Evolutionary conservation across 192 early-diverging fungal genomes (phyloP).

Genomic region (Podila verticillata): DNA sequence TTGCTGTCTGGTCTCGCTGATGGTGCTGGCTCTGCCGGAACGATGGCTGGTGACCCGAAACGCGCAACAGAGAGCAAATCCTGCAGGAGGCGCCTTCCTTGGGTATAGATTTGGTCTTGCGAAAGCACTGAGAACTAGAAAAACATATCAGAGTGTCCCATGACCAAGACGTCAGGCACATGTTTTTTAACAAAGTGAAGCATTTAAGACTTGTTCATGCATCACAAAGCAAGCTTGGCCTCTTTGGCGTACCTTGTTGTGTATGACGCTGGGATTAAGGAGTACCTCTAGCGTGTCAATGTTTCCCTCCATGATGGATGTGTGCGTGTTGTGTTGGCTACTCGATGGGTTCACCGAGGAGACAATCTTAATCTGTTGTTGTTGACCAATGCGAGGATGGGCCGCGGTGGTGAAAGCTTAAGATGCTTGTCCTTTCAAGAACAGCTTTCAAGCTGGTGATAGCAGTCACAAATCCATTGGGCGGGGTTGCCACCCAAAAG

Average conservation of each 20-base stretch:
- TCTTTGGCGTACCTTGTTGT: constrained; percentile 12
- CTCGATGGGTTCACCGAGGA: too few species aligned
- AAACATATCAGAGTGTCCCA: neutral
- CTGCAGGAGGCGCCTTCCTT: constrained; percentile 31
- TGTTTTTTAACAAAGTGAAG: neutral
- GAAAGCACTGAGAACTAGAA: constrained; percentile 18
- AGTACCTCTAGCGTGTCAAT: constrained; percentile 45
- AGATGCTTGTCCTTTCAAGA: too few species aligned
- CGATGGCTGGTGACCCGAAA: constrained; percentile 34
- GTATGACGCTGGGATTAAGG: constrained; percentile 33
- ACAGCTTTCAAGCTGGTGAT: too few species aligned
- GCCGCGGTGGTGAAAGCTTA: too few species aligned
- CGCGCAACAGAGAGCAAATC: constrained; percentile 32
- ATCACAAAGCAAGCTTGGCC: neutral
- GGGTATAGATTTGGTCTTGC: neutral
- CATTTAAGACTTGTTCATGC: too few species aligned
- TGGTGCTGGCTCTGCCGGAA: constrained; percentile 12
- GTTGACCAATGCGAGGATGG: too few species aligned
- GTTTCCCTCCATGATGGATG: neutral
- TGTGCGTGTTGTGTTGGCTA: neutral
- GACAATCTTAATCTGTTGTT: neutral
- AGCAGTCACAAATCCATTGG: too few species aligned
- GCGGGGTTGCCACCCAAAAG: too few species aligned
- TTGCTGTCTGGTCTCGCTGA: neutral
- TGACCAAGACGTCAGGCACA: neutral